Evolutionary conservation across 192 early-diverging fungal species (phyloP).

Genomic region (Entomortierella lignicola): DNA sequence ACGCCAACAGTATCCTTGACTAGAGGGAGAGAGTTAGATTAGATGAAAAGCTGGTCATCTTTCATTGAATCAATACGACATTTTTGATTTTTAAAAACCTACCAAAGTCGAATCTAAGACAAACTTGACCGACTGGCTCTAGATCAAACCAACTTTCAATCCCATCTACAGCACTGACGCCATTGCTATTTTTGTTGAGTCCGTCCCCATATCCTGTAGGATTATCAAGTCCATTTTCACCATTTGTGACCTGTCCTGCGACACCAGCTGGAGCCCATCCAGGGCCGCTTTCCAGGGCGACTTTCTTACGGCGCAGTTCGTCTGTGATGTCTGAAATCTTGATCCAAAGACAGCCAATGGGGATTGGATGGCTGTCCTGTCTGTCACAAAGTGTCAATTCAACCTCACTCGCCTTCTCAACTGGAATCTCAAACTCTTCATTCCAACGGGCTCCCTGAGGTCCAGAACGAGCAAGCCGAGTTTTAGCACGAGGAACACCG

Average conservation of each 20-base stretch:
- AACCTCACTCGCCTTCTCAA: conserved; percentile 92
- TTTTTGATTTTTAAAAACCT: conserved; percentile 9
- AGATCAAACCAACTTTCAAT: conserved; percentile 90
- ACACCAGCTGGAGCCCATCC: conserved; percentile 64
- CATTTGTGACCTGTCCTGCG: conserved; percentile 32
- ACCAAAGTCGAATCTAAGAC: conserved; percentile 88
- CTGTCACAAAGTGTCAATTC: conserved; percentile 93
- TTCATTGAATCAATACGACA: neutral
- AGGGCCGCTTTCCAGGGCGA: conserved; percentile 69
- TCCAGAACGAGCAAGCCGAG: conserved; percentile 70
- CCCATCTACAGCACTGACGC: conserved; percentile 60
- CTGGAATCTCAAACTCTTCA: conserved; percentile 87
- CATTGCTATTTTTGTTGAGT: conserved; percentile 25
- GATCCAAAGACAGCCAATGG: conserved; percentile 92
- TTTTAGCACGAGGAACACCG: conserved; percentile 79
- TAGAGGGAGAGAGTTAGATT: conserved; percentile 8
- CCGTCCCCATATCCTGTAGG: conserved; percentile 1
- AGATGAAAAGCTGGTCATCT: conserved; percentile 2
- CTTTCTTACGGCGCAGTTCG: conserved; percentile 79
- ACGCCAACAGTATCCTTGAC: conserved; percentile 64
- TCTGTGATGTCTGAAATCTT: conserved; percentile 94
- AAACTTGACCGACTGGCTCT: conserved; percentile 92
- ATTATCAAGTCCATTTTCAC: conserved; percentile 18
- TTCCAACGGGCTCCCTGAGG: conserved; percentile 77
- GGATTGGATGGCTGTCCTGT: conserved; percentile 70